Evolutionary conservation across 768 basidiomycete genomes (phyloP).

Genomic region (Imleria badia): DNA sequence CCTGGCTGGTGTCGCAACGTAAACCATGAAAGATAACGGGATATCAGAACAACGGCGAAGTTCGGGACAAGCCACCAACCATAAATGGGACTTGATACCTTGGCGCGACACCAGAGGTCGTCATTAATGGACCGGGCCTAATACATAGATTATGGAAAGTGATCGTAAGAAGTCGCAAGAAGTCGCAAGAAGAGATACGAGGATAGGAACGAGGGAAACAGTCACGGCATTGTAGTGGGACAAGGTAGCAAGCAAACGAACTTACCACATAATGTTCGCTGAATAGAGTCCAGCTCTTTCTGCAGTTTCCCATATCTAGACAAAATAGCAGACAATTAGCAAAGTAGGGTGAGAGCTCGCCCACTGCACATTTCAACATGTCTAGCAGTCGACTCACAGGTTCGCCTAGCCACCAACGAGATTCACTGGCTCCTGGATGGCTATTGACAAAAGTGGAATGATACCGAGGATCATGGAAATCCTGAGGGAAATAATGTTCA

Average conservation of each 20-base stretch:
- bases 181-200: neutral
- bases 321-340: neutral
- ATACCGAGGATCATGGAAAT: constrained; percentile 75
- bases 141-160: neutral
- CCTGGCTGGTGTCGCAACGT: neutral
- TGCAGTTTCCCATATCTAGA: constrained; percentile 87
- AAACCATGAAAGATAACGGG: neutral
- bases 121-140: constrained; percentile 16
- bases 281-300: constrained; percentile 68
- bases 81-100: constrained; percentile 16
- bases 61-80: constrained; percentile 6
- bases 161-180: neutral
- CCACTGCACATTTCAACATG: neutral
- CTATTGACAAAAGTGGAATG: constrained; percentile 67
- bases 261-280: constrained; percentile 89
- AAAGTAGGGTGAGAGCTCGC: neutral
- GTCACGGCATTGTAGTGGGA: neutral
- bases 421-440: constrained; percentile 51
- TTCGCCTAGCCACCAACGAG: constrained; percentile 85
- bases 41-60: neutral
- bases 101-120: constrained; percentile 9
- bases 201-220: neutral
- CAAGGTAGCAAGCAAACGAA: constrained; percentile 1
- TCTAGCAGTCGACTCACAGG: constrained; percentile 50
- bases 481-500: constrained; percentile 40